Base-by-base conservation (phyloP, 2,329 filamentous ascomycete species). In the Neurospora crassa region DNA sequence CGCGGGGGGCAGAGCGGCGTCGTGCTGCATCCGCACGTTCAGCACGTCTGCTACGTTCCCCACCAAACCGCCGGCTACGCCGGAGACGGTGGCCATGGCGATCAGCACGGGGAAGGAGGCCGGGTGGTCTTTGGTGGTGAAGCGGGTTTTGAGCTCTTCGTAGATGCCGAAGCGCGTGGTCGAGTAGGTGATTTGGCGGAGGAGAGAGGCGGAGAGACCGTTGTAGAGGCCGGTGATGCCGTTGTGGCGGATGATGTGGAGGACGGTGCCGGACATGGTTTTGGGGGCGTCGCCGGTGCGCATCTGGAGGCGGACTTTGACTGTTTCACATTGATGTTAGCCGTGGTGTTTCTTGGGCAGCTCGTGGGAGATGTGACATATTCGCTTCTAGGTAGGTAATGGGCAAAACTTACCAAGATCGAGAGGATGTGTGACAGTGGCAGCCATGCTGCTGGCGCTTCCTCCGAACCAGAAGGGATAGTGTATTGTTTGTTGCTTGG, bases 21-120 rank as follows among this genome's bases (percentile, higher is more conserved):
- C 96, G 82, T 97, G 93, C 83, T 99, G 96, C 96, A 99, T 99
- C 75, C 96, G 93, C 68, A 99, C 96, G 82, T 99, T 99, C 78
- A 97, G 86, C 42, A 99, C 94, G 80, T 99, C 96, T 75, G 94
- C 95, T 2, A 94, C 94, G 82, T 98, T 99, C 75, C 96, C 96
- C 6, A 91, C 92, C 67, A 98, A 83, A 68, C 96, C 96, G 73
- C 96, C 96, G 2, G 96, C 82, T 79, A 97, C 92, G 69, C 96
- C 96, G 8, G 96, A 95, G 40, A 89, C 83, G 34, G 90, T 91
- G 70, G 95, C 93, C 81, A 98, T 92, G 75, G 88, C 92, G 74
- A 97, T 87, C 11, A 99, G 90, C n/a, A 88, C 85, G 12, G 89
- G 84, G 76, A 97, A 90, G 2, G 91, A 89, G 2, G 94, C 91